Conservation (phyloP, 768 basidiomycete genomes). For the Xanthoconium stramineum region DNA sequence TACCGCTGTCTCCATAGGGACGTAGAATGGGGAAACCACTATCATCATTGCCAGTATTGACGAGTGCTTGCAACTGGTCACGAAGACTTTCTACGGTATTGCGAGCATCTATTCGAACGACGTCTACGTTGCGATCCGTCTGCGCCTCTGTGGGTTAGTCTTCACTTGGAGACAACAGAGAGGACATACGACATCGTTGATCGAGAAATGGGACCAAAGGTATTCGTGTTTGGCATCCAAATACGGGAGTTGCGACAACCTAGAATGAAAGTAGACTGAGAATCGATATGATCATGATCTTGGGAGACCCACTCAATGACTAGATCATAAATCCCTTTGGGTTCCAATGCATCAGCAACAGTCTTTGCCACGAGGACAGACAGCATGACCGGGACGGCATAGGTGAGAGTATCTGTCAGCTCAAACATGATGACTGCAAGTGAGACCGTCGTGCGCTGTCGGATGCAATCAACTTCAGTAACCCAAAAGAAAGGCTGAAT, state of each 20-base stretch:
- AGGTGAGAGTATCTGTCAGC: slow-evolving; percentile 88
- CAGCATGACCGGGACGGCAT: slow-evolving; percentile 88
- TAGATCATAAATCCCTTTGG: slow-evolving; percentile 95
- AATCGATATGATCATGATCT: not conserved
- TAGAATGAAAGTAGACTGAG: slow-evolving; percentile 19
- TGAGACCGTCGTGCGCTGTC: slow-evolving; percentile 82
- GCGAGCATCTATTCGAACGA: slow-evolving; percentile 64
- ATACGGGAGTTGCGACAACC: slow-evolving; percentile 84
- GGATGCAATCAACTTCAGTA: slow-evolving; percentile 8
- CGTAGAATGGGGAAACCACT: slow-evolving; percentile 85
- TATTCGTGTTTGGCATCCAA: slow-evolving; percentile 90
- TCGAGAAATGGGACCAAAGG: slow-evolving; percentile 74
- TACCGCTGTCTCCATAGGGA: slow-evolving; percentile 40
- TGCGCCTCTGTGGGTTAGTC: slow-evolving; percentile 27
- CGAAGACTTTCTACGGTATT: slow-evolving; percentile 80
- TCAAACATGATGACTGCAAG: slow-evolving; percentile 97
- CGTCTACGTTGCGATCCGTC: slow-evolving; percentile 64
- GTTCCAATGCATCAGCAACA: slow-evolving; percentile 37
- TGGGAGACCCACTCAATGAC: slow-evolving; percentile 66
- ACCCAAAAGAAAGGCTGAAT: not conserved
- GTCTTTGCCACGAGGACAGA: slow-evolving; percentile 64
- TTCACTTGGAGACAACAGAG: not conserved
- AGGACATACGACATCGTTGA: slow-evolving; percentile 70
- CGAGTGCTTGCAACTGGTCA: slow-evolving; percentile 60
- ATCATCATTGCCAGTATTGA: slow-evolving; percentile 63